Conservation (phyloP, 148 eudicot genomes). For the Rhododendron vialii region DNA sequence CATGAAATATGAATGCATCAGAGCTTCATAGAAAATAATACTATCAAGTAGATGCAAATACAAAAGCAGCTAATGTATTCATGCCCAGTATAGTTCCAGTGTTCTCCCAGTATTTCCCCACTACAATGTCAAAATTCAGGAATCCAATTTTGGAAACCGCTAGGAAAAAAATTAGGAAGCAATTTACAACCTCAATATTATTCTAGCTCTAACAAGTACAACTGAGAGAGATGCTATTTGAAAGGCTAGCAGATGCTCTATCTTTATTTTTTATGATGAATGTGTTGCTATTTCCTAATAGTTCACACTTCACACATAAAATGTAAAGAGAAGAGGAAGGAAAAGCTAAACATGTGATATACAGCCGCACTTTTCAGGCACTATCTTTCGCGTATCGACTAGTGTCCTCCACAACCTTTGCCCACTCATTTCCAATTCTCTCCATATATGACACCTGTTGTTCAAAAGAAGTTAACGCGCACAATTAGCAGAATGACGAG, state of each 20-base stretch:
- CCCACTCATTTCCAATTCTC: constrained; percentile 78
- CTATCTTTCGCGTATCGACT: constrained; percentile 47
- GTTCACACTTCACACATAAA: constrained; percentile 7
- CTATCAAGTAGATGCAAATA: not conserved
- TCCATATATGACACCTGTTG: constrained; percentile 67
- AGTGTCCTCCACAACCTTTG: constrained; percentile 72
- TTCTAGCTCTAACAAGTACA: not conserved
- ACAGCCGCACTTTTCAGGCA: constrained; percentile 18
- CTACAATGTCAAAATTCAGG: not conserved
- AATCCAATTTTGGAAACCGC: not conserved
- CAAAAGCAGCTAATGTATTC: not conserved
- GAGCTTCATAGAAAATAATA: not conserved
- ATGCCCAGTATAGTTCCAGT: not conserved
- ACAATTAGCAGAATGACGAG: not conserved
- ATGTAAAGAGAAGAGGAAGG: not conserved
- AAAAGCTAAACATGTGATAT: constrained; percentile 7
- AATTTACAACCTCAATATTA: not conserved
- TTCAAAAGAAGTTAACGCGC: not conserved
- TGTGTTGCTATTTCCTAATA: constrained; percentile 12
- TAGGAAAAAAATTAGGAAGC: not conserved
- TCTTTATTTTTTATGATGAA: constrained; percentile 9
- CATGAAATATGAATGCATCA: not conserved
- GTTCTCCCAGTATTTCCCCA: not conserved
- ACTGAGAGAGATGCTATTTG: not conserved
- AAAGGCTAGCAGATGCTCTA: constrained; percentile 9